Evolutionary conservation across 768 basidiomycete genomes (phyloP).

Genomic region (Suillus brevipes): DNA sequence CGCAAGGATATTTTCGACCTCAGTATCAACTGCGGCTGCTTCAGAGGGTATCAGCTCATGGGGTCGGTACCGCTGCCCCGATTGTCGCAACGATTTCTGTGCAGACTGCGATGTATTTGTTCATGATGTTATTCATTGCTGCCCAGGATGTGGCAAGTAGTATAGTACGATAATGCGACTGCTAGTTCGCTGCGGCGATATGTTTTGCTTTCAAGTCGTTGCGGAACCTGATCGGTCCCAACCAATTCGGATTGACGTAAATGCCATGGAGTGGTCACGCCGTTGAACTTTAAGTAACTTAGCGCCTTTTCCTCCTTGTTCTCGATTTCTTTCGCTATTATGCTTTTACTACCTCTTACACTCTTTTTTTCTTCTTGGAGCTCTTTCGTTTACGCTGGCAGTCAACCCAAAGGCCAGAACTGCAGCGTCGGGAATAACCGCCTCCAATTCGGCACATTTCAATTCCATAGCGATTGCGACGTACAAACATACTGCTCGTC

Average conservation of each 20-base stretch:
- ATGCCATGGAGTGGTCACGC: background rate
- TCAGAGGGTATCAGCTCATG: slow-evolving; percentile 77
- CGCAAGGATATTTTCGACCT: slow-evolving; percentile 62
- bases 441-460: slow-evolving; percentile 74
- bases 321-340: slow-evolving; percentile 11
- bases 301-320: slow-evolving; percentile 2
- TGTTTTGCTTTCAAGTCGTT: background rate
- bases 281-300: background rate
- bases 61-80: slow-evolving; percentile 87
- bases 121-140: slow-evolving; percentile 93
- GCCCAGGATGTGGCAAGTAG: slow-evolving; percentile 79
- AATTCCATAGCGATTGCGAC: slow-evolving; percentile 80
- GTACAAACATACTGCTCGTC: slow-evolving; percentile 64
- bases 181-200: background rate
- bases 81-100: slow-evolving; percentile 87
- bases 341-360: slow-evolving; percentile 41
- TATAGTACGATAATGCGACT: slow-evolving; percentile 14
- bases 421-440: slow-evolving; percentile 62
- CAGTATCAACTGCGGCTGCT: slow-evolving; percentile 36
- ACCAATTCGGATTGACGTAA: background rate
- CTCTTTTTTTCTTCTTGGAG: slow-evolving; percentile 53
- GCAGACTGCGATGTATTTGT: slow-evolving; percentile 95
- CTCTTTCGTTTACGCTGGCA: slow-evolving; percentile 47
- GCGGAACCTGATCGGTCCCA: background rate
- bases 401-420: slow-evolving; percentile 40